These are phyloP conservation scores for Eucalyptus leucophloia DNA, from an alignment of 345 rosid genomes.

Conservation along the genomic window DNA sequence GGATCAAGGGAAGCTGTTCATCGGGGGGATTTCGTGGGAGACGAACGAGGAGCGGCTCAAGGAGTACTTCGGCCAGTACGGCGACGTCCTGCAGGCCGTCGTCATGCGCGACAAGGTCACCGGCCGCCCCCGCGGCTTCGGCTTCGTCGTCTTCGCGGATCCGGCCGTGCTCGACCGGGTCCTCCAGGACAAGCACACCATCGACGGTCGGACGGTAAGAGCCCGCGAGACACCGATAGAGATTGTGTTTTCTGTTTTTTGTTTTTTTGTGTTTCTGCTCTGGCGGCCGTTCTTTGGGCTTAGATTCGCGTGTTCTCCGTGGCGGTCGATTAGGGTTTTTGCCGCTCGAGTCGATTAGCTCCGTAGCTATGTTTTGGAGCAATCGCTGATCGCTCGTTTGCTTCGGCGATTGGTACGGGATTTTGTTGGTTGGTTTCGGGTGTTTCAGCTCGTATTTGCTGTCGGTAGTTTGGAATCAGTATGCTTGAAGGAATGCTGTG, in stretches of 20 bases:
- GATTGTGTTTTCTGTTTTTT: neutral
- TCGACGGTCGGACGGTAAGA: conserved; percentile 38
- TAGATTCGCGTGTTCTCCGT: neutral
- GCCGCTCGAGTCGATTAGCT: neutral
- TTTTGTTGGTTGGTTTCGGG: neutral
- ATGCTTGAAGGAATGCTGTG: neutral
- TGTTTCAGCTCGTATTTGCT: neutral
- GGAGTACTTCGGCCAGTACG: conserved; percentile 33
- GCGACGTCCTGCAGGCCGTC: conserved; percentile 32
- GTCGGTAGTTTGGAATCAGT: neutral
- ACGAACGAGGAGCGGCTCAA: conserved; percentile 38
- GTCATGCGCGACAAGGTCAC: conserved; percentile 48
- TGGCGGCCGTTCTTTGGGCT: neutral
- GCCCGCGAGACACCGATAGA: too few relatives aligned
- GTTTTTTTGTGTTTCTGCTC: neutral
- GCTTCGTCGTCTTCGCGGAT: conserved; percentile 47
- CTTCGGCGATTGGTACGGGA: neutral
- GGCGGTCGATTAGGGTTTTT: neutral
- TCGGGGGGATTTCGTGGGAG: conserved; percentile 65
- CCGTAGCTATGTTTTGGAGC: neutral
- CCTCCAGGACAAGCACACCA: conserved; percentile 41
- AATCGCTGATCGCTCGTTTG: neutral
- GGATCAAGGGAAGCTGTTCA: conserved; percentile 55
- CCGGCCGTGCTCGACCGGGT: conserved; percentile 31
- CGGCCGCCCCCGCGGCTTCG: conserved; percentile 50